Conservation (phyloP, 129 eudicot species). For the Pulicaria dysenterica region DNA sequence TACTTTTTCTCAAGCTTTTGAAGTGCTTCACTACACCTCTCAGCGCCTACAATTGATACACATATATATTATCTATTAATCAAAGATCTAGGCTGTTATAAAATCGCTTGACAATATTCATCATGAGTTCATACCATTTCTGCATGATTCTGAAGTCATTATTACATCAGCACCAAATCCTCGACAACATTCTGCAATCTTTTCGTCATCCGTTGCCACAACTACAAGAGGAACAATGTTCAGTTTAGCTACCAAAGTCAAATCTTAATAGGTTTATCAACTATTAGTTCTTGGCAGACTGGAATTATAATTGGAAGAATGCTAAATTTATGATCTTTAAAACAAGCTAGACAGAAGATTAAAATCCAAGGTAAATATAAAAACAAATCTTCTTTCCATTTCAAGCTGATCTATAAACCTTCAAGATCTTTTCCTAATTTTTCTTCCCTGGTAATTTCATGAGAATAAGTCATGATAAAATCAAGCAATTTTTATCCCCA, state of each 20-base stretch:
- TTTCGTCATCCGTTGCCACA: conserved; percentile 96
- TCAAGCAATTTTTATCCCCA: neutral
- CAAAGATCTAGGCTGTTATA: neutral
- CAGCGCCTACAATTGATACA: conserved; percentile 60
- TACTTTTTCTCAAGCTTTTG: conserved; percentile 73
- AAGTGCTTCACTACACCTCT: conserved; percentile 94
- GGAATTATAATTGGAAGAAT: no score
- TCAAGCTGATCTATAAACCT: no score
- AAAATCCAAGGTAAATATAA: no score
- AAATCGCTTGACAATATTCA: neutral
- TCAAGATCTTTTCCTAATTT: neutral
- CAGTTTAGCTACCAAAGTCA: conserved; percentile 17
- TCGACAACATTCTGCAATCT: conserved; percentile 87
- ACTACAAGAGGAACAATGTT: conserved; percentile 43
- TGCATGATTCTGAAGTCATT: conserved; percentile 91
- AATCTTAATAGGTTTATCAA: neutral
- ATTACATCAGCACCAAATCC: conserved; percentile 96
- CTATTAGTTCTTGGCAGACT: neutral
- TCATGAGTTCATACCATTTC: conserved; percentile 56
- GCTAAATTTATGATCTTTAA: no score
- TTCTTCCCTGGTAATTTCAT: neutral
- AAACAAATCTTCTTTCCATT: no score
- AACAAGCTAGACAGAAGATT: no score
- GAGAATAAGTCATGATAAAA: neutral
- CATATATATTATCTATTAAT: neutral